Evolutionary conservation across 768 basidiomycete species (phyloP), one percentile per base, ranked within the genome.

Genomic region (Pleurotus ostreatus): DNA sequence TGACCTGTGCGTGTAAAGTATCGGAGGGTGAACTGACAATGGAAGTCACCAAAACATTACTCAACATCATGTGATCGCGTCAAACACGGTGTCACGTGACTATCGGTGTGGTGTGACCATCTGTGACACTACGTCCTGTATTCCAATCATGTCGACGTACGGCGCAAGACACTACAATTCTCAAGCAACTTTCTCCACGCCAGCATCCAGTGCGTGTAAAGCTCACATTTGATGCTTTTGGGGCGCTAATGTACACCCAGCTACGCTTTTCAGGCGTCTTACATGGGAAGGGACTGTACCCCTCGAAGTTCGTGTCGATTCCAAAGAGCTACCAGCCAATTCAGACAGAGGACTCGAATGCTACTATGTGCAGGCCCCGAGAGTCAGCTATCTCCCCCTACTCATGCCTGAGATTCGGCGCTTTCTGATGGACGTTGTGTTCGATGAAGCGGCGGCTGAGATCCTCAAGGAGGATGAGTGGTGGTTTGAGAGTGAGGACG

Each of bases 401-500:
- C 72, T 98, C 46, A 81, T 98, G 65, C 88, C 93, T 3, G 93
- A 97, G 65, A 83, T 99, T 57, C 83, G 88, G 57, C 81, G 86
- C 62, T 93, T 93, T 71, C 79, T 98, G 59, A 86, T 91, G 77
- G 92, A 97, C 61, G 85, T 98, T 55, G 91, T 95, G 11, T 88
- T 98, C 64, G 93, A 97, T 66, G 94, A 96, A 64, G 79, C 82
- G 37, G 86, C 88, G 26, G 84, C 85, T 4, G 86, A 85, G 58
- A 63, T 78, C 8, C 71, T 95, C 58, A 89, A 89, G 65, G 92
- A 94, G 61, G 89, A 92, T 56, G 90, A 95, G 52, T 94, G 96
- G 91, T 98, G 96, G 97, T 97, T 99, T 69, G 94, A 97, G 71
- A 89, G 86, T 59, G 89, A 90, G 53, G 88, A 85, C 61, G 91